A percentile compares a stretch with the other conserved stretches of the same genome.
phyloP scores from a whole-genome alignment of 768 basidiomycete genomes.

The Lactarius indigo region DNA sequence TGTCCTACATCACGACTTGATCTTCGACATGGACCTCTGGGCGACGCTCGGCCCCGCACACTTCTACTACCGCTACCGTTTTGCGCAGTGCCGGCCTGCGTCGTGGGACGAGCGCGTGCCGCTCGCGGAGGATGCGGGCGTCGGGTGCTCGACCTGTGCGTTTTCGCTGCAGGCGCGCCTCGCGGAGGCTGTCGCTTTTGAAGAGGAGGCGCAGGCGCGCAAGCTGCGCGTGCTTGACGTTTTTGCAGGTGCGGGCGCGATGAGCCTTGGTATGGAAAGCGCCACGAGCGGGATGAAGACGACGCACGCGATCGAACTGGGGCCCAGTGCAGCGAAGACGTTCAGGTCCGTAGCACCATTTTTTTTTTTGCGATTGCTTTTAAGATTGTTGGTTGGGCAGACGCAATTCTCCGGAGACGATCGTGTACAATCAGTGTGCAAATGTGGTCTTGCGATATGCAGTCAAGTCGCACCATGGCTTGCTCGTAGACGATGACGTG shows the following conservation, averaged over 20 bases:
- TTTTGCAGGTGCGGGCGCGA: constrained; percentile 53
- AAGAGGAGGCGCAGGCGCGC: constrained; percentile 27
- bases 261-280: constrained; percentile 55
- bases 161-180: constrained; percentile 27
- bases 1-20: constrained; percentile 39
- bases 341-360: constrained; percentile 43
- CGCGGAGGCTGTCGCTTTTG: constrained; percentile 29
- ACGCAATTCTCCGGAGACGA: constrained; percentile 48
- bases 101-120: constrained; percentile 37
- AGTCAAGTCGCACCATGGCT: constrained; percentile 46
- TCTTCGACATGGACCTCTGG: constrained; percentile 27
- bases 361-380: neutral
- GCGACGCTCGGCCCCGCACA: constrained; percentile 44
- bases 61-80: constrained; percentile 50
- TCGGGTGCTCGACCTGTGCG: constrained; percentile 47
- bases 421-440: constrained; percentile 68
- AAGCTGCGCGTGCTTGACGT: constrained; percentile 39
- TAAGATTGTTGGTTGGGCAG: constrained; percentile 32
- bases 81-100: constrained; percentile 31
- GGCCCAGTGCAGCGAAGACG: constrained; percentile 71
- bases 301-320: constrained; percentile 66
- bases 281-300: constrained; percentile 50
- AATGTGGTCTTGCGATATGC: constrained; percentile 59
- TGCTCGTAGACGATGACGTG: constrained; percentile 30
- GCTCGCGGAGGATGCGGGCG: constrained; percentile 37